Conservation (phyloP, 257 asterid genomes). For the Solanum paucissectum region DNA sequence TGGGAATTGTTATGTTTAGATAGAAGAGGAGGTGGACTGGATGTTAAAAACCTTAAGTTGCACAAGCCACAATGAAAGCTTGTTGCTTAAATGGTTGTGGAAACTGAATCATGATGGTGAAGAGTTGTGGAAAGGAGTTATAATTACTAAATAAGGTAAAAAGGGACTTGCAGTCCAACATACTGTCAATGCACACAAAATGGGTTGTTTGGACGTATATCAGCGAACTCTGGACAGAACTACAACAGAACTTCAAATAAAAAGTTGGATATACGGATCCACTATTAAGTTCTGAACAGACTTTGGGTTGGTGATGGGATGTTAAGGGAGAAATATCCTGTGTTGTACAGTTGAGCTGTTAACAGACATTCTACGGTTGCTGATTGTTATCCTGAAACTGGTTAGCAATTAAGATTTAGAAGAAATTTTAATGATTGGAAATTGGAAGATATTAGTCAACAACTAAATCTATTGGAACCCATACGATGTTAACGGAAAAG, state of each 20-base stretch:
- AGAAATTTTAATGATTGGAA: background rate
- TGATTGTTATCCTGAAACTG: background rate
- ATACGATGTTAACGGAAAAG: background rate
- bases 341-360: background rate
- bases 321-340: background rate
- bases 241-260: background rate
- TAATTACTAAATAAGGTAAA: background rate
- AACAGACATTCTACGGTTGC: background rate
- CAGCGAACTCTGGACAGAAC: background rate
- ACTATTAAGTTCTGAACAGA: background rate
- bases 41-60: background rate
- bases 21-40: background rate
- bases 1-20: background rate
- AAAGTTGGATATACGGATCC: background rate
- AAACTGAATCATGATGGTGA: background rate
- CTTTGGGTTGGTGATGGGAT: background rate
- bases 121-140: background rate
- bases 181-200: background rate
- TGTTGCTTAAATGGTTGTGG: background rate
- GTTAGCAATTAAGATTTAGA: background rate
- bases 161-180: background rate
- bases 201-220: background rate
- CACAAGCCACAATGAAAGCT: background rate
- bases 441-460: background rate
- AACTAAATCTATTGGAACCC: background rate